phyloP scores from a whole-genome alignment of 2,329 filamentous ascomycete species.

The Exophiala viscosa region DNA sequence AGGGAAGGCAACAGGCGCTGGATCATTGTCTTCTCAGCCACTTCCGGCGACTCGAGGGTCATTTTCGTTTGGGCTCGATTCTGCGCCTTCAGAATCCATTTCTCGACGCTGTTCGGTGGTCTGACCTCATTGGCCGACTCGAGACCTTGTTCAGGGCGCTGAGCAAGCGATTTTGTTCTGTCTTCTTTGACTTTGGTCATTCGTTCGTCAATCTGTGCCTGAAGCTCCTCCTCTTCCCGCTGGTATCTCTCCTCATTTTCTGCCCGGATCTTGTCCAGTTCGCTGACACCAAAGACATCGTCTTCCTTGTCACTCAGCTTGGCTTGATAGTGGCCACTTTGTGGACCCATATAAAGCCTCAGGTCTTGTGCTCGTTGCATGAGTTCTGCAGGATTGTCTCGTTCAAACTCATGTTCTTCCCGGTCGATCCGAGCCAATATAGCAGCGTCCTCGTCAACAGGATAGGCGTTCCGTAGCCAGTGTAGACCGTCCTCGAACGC shows the following conservation, averaged over 20 bases:
- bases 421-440: slow-evolving; percentile 42
- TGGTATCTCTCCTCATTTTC: slow-evolving; percentile 39
- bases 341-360: slow-evolving; percentile 32
- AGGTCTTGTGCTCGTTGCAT: slow-evolving; percentile 37
- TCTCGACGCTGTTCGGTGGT: slow-evolving; percentile 28
- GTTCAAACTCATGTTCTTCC: slow-evolving; percentile 25
- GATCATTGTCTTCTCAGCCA: slow-evolving; percentile 23
- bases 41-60: slow-evolving; percentile 26
- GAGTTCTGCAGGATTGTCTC: slow-evolving; percentile 26
- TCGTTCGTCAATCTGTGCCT: slow-evolving; percentile 51
- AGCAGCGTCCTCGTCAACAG: slow-evolving; percentile 47
- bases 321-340: slow-evolving; percentile 43
- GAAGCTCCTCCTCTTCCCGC: slow-evolving; percentile 46
- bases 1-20: slow-evolving; percentile 46
- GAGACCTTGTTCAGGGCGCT: slow-evolving; percentile 25
- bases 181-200: slow-evolving; percentile 42
- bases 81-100: slow-evolving; percentile 24
- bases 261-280: slow-evolving; percentile 39
- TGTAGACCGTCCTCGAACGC: slow-evolving; percentile 36
- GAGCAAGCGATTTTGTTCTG: slow-evolving; percentile 29
- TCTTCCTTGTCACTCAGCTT: slow-evolving; percentile 38
- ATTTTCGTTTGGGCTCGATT: slow-evolving; percentile 23
- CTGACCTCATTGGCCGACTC: slow-evolving; percentile 23
- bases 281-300: slow-evolving; percentile 42
- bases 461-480: slow-evolving; percentile 42